Base-by-base conservation (phyloP, 2,329 filamentous ascomycete genomes). In the Colletotrichum plurivorum region DNA sequence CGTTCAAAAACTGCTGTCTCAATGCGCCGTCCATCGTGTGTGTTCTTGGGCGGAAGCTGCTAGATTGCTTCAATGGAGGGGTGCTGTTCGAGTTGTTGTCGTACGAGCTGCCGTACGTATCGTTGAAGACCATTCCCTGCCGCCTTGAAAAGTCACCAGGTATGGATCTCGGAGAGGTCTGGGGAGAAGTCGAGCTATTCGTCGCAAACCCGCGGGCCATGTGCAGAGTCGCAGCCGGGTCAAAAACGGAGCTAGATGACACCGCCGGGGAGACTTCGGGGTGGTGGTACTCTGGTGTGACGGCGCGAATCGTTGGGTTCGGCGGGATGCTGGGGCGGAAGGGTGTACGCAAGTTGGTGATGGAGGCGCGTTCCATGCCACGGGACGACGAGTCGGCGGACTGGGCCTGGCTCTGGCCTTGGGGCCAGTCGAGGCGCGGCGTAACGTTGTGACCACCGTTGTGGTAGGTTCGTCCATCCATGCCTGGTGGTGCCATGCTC, bases 111-210 rank as follows among this genome's bases (percentile, higher is more conserved):
- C 82, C 80, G 72, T 86, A 85, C 31, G 83, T 78, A 64, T 91
- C 89, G 71, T 88, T 84, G 74, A 91, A 91, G 51, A 91, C 86
- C 53, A 90, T 82, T 67, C 89, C 89, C 74, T 89, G 87, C 45
- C 89, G 83, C 65, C 88, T 79, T 36, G 79, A 80, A 63, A 84
- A 81, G 57, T 80, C 79, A 58, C 79, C 82, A 15, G 81, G 80
- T 72, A 85, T 84, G 36, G 84, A 82, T 60, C 84, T 79, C 31
- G 85, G 85, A 36, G 85, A 87, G 48, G 78, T 82, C 63, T 84
- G 83, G 54, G 83, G 78, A 59, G 84, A 83, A 58, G 76, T 74
- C 56, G 80, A 74, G 61, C 76, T 78, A 63, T 79, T 43, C 41
- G 41, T 43, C 41, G 41, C 41, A 43, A 43, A 75, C 59, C 74